Conservation (phyloP, 2,329 filamentous ascomycete genomes). For the Dactylellina sp. region DNA sequence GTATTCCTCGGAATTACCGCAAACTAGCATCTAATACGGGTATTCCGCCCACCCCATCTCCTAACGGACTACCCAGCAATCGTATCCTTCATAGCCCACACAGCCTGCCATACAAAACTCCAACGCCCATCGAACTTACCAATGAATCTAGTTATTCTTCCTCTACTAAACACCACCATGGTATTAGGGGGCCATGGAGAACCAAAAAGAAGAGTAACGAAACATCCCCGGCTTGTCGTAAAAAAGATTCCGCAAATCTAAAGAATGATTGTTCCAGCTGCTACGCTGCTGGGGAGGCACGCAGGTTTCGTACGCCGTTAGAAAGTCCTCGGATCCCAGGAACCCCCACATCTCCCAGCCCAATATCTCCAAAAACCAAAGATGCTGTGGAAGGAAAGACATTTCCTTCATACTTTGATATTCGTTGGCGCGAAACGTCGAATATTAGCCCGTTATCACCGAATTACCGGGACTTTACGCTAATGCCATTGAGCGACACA, state of each 20-base stretch:
- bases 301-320: slow-evolving; percentile 42
- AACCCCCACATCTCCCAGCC: slow-evolving; percentile 26
- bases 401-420: slow-evolving; percentile 49
- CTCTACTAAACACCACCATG: slow-evolving; percentile 6
- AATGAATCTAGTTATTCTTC: slow-evolving; percentile 18
- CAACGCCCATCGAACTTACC: slow-evolving; percentile 24
- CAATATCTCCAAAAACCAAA: slow-evolving; percentile 32
- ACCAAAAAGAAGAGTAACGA: slow-evolving; percentile 23
- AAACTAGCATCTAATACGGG: slow-evolving; percentile 7
- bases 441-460: slow-evolving; percentile 32
- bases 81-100: slow-evolving; percentile 13
- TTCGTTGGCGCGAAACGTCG: slow-evolving; percentile 37
- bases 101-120: slow-evolving; percentile 8
- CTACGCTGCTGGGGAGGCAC: slow-evolving; percentile 45
- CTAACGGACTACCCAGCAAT: slow-evolving; percentile 22
- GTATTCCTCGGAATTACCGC: slow-evolving; percentile 30
- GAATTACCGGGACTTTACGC: slow-evolving; percentile 37
- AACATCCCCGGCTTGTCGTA: neutral
- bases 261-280: slow-evolving; percentile 16
- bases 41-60: neutral
- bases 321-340: slow-evolving; percentile 36
- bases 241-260: neutral
- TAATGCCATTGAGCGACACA: slow-evolving; percentile 49
- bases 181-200: slow-evolving; percentile 23
- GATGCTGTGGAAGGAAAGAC: slow-evolving; percentile 18